Evolutionary conservation across 345 rosid species (phyloP).

Genomic region (Chamaenerion angustifolium): DNA sequence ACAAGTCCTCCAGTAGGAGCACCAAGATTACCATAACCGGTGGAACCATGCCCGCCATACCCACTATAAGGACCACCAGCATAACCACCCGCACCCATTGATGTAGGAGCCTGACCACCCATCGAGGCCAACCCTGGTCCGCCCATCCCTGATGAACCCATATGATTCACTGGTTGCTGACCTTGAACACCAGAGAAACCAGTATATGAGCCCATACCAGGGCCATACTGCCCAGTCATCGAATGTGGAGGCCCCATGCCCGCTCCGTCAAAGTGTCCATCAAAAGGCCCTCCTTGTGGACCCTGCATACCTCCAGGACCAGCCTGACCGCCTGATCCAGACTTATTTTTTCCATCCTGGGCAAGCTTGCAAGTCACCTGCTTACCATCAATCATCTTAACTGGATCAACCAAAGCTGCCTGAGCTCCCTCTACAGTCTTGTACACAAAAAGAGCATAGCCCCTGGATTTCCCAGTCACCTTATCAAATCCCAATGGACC

Average conservation of each 20-base stretch:
- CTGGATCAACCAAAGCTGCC: slow-evolving; percentile 23
- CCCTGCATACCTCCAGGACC: slow-evolving; percentile 9
- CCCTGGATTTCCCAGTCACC: slow-evolving; percentile 24
- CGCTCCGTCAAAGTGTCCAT: slow-evolving; percentile 28
- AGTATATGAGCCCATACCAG: slow-evolving; percentile 20
- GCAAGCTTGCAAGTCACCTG: slow-evolving; percentile 64
- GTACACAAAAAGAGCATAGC: slow-evolving; percentile 30
- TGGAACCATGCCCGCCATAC: slow-evolving; percentile 45
- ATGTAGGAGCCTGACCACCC: slow-evolving; percentile 23
- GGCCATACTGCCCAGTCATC: background rate
- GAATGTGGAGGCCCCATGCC: slow-evolving; percentile 25
- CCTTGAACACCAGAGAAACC: slow-evolving; percentile 27
- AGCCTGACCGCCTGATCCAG: slow-evolving; percentile 10
- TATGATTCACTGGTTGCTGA: slow-evolving; percentile 26
- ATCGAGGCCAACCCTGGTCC: slow-evolving; percentile 16
- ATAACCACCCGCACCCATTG: slow-evolving; percentile 28
- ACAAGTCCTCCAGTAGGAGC: slow-evolving; percentile 19
- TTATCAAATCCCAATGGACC: slow-evolving; percentile 39
- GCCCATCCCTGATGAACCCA: slow-evolving; percentile 27
- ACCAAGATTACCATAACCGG: slow-evolving; percentile 37
- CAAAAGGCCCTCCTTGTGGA: slow-evolving; percentile 7
- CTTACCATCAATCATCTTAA: slow-evolving; percentile 29
- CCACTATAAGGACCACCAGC: too few relatives aligned
- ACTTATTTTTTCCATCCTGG: slow-evolving; percentile 68
- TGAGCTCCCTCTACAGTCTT: slow-evolving; percentile 28